Base-by-base conservation (phyloP, 2,329 filamentous ascomycete genomes). In the Cercospora citrullina region DNA sequence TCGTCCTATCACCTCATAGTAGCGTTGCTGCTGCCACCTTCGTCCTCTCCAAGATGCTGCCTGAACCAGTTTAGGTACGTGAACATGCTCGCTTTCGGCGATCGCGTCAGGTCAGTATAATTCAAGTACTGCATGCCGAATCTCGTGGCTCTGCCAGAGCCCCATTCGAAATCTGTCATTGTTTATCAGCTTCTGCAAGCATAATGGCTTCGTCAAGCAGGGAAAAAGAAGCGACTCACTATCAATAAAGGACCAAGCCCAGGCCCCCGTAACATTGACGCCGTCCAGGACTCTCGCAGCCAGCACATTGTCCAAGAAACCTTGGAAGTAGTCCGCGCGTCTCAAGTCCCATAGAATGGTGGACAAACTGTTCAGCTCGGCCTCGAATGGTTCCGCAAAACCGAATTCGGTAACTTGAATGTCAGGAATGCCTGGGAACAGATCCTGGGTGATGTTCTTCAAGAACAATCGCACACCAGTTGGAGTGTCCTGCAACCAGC, bases 341-440 rank as follows among this genome's bases (percentile, higher is more conserved):
- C 74, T 64, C 14, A 74, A 70, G 66, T 80, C 78, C 42, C 66
- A 73, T 1, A 78, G 65, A 42, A 79, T 77, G 30, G 76, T 72
- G 26, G 62, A 66, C 16, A 77, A 70, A 39, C 75, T 65, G 14
- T 71, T 76, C 64, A 76, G 74, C 14, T 74, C 67, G 7, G 59
- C 71, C 68, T 80, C 79, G 57, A 74, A 77, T 2, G 78, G 78
- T 68, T 80, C 79, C 2, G 72, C 71, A 60, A 80, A 79, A 9
- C 79, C 79, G 45, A 80, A 80, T 61, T 80, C 79, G 8, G 75
- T 76, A 8, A 80, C 71, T 4, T 75, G 76, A 28, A 80, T 73
- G 33, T 80, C 80, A 0, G 77, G 75, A 30, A 83, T 74, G 1
- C 71, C 75, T 2, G 82, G 82, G 71, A 81, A 83, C 21, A 84